A percentile compares a stretch with the other conserved stretches of the same genome.
phyloP scores from a whole-genome alignment of 495 filamentous ascomycete genomes.

The Aspergillus conjunctus region DNA sequence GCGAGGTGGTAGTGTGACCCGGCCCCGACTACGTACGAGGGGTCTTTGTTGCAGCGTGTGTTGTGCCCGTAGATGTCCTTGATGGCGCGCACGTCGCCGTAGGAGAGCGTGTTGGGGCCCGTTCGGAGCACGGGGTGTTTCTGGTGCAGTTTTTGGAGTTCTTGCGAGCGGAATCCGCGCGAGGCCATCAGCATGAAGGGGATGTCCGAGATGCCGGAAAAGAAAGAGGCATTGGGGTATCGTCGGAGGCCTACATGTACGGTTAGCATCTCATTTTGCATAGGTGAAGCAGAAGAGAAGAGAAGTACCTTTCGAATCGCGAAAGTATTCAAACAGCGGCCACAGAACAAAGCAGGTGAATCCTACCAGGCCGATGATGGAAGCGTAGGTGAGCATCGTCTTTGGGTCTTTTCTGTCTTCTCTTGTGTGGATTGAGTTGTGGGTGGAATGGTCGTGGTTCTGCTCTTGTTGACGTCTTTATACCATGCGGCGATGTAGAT shows the following conservation, averaged over 20 bases:
- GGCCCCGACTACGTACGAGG: constrained; percentile 41
- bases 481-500: background rate
- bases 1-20: constrained; percentile 49
- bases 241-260: constrained; percentile 42
- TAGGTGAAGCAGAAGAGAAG: too few relatives aligned
- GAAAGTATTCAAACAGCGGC: constrained; percentile 46
- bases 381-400: constrained; percentile 33
- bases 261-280: background rate
- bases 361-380: constrained; percentile 24
- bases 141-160: constrained; percentile 45
- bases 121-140: constrained; percentile 52
- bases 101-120: constrained; percentile 56
- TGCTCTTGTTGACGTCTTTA: too few relatives aligned
- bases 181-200: constrained; percentile 48
- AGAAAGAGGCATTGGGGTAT: constrained; percentile 46
- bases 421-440: background rate
- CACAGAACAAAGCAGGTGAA: constrained; percentile 45
- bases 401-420: constrained; percentile 3
- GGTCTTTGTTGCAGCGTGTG: constrained; percentile 53
- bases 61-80: constrained; percentile 60
- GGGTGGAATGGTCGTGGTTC: background rate
- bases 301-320: constrained; percentile 45
- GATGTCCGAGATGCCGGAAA: constrained; percentile 50
- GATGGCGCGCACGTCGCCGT: constrained; percentile 47
- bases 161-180: constrained; percentile 45